These are phyloP conservation scores for Curvularia lunata DNA, from an alignment of 2,329 filamentous ascomycete species.

Conservation along the genomic window DNA sequence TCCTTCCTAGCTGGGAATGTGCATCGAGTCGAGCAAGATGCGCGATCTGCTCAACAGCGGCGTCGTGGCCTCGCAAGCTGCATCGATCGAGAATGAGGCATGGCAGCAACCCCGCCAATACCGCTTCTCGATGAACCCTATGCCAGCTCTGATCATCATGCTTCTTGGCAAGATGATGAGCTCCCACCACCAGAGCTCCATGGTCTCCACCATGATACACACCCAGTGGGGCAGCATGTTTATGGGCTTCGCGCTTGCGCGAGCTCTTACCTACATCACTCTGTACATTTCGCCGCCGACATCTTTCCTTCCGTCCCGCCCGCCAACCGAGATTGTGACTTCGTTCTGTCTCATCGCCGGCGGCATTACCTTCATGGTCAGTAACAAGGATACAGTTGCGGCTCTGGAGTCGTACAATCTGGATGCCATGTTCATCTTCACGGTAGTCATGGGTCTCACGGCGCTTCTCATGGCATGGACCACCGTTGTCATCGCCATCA, in stretches of 20 bases:
- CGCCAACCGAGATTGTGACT: conserved; percentile 86
- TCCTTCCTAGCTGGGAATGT: conserved; percentile 69
- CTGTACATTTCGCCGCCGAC: conserved; percentile 80
- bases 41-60: conserved; percentile 68
- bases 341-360: conserved; percentile 87
- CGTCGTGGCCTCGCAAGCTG: conserved; percentile 49
- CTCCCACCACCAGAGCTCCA: conserved; percentile 82
- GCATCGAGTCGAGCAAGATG: conserved; percentile 73
- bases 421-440: conserved; percentile 94
- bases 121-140: conserved; percentile 80
- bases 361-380: conserved; percentile 91
- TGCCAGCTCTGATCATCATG: conserved; percentile 85
- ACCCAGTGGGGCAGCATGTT: conserved; percentile 91
- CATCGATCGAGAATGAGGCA: conserved; percentile 45
- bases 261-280: conserved; percentile 79
- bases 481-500: conserved; percentile 77
- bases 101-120: conserved; percentile 71
- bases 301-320: conserved; percentile 80
- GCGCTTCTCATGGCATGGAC: conserved; percentile 86
- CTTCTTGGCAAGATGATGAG: conserved; percentile 94
- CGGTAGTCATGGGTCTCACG: conserved; percentile 82
- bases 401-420: conserved; percentile 79
- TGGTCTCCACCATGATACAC: conserved; percentile 90
- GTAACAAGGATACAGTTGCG: conserved; percentile 75
- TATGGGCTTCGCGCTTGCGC: conserved; percentile 77